phyloP scores from a whole-genome alignment of 164 flowering plant genomes.

The Vitis amurensis region DNA sequence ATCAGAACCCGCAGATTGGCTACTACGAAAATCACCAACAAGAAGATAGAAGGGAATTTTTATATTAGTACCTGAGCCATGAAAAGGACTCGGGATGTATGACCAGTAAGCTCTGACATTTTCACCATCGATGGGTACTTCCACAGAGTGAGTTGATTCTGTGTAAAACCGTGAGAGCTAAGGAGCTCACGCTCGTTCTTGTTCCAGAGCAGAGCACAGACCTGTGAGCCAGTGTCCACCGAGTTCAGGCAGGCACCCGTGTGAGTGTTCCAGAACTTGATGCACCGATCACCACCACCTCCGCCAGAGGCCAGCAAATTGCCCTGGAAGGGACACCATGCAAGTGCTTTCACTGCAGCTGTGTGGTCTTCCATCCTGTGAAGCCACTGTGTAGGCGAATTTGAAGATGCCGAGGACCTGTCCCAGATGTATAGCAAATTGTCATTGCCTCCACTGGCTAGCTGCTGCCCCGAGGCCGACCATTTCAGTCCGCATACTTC shows the following conservation, averaged over 20 bases:
- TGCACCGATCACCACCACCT: constrained; percentile 13
- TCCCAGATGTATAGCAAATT: constrained; percentile 23
- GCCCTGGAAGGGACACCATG: constrained; percentile 29
- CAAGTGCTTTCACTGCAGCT: constrained; percentile 22
- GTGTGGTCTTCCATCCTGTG: constrained; percentile 20
- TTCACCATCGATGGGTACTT: constrained; percentile 26
- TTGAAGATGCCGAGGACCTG: constrained; percentile 6
- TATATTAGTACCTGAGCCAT: constrained; percentile 16
- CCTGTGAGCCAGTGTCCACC: constrained; percentile 25
- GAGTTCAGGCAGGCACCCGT: constrained; percentile 23
- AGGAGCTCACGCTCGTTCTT: constrained; percentile 19
- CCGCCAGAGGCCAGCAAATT: constrained; percentile 27
- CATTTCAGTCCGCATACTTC: constrained; percentile 25
- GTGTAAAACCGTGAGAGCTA: constrained; percentile 22
- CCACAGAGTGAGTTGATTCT: constrained; percentile 26
- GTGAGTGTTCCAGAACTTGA: constrained; percentile 25
- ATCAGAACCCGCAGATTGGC: background rate
- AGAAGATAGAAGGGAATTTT: too few species aligned
- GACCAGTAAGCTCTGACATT: constrained; percentile 30
- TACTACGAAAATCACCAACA: background rate
- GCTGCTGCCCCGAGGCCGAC: constrained; percentile 22
- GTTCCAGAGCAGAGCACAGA: constrained; percentile 21
- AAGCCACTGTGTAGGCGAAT: constrained; percentile 12
- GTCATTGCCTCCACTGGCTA: constrained; percentile 27
- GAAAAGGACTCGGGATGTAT: constrained; percentile 22